Percentiles rank a stretch among this genome's conserved stretches.
Conservation (phyloP, 139 green algal genomes). For the Coccomyxa sp. region DNA sequence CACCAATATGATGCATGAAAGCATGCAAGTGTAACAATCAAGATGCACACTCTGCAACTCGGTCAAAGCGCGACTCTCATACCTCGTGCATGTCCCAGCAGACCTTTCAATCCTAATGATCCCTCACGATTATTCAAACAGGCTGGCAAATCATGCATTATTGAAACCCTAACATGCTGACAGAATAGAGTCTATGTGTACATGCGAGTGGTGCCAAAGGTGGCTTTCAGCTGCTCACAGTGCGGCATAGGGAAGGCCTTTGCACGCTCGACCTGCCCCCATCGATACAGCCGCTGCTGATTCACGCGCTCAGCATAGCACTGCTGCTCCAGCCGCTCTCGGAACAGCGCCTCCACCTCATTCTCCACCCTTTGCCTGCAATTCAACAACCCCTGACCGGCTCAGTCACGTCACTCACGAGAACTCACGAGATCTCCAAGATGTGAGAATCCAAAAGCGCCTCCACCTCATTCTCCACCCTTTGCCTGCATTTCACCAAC, state of each 20-base stretch:
- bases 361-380: conserved; percentile 15
- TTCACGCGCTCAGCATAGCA: conserved; percentile 19
- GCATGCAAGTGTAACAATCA: no score
- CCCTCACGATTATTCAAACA: no score
- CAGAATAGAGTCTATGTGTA: no score
- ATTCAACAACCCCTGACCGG: not conserved
- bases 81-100: no score
- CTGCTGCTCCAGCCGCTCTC: conserved; percentile 10
- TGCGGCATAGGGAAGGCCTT: not conserved
- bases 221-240: conserved; percentile 4
- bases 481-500: not conserved
- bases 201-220: conserved; percentile 6
- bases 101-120: no score
- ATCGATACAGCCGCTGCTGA: conserved; percentile 12
- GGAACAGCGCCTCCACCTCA: conserved; percentile 17
- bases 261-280: conserved; percentile 13
- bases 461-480: not conserved
- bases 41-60: no score
- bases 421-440: not conserved
- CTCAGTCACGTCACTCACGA: not conserved
- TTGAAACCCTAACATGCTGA: no score
- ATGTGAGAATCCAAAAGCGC: not conserved
- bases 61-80: no score
- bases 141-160: no score
- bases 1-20: no score